Evolutionary conservation across 208 protist species (phyloP).

Genomic region (Kentomonas sorsogonicus): DNA sequence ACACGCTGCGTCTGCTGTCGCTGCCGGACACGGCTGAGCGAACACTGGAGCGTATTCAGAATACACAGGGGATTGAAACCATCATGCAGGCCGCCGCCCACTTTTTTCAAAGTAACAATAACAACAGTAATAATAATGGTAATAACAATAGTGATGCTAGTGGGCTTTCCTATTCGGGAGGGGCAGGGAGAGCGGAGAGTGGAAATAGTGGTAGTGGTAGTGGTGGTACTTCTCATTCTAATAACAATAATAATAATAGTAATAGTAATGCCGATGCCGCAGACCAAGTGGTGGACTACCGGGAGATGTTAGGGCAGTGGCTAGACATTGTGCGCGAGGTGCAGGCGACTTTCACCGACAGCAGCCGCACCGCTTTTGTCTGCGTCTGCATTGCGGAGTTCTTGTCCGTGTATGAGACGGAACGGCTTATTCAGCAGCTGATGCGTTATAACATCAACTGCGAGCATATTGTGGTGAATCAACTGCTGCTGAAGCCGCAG

Average conservation of each 20-base stretch:
- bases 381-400: constrained; percentile 98
- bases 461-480: constrained; percentile 94
- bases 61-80: constrained; percentile 36
- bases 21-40: constrained; percentile 76
- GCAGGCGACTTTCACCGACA: constrained; percentile 34
- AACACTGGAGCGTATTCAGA: constrained; percentile 41
- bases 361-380: constrained; percentile 93
- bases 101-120: constrained; percentile 15
- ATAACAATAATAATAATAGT: too few species aligned
- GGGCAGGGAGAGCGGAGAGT: not conserved
- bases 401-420: constrained; percentile 97
- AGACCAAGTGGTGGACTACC: too few species aligned
- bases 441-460: constrained; percentile 92
- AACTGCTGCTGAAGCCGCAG: constrained; percentile 71
- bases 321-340: constrained; percentile 35
- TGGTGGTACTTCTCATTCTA: too few species aligned
- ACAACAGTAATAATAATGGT: not conserved
- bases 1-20: constrained; percentile 94
- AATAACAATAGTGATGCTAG: not conserved
- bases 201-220: constrained; percentile 7
- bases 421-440: constrained; percentile 95
- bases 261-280: too few species aligned
- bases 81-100: constrained; percentile 33
- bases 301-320: too few species aligned
- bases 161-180: not conserved